Evolutionary conservation across 2,329 filamentous ascomycete genomes (phyloP), one percentile per base, ranked within the genome.

Genomic region (Botrytis byssoidea): DNA sequence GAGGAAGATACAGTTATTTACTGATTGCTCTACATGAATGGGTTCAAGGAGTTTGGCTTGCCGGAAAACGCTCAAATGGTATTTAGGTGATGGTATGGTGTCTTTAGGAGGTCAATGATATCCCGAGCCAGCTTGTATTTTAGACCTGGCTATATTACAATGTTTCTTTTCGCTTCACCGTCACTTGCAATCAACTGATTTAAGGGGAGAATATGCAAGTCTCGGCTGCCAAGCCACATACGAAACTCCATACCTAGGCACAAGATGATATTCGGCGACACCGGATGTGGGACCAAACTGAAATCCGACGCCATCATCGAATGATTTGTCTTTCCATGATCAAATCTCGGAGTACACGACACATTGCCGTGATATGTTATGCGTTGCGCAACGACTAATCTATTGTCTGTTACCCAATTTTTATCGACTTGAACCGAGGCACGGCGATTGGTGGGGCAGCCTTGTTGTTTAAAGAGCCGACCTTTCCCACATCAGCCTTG

Each of bases 1-100:
- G 93, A 94, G 74, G 94, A 98, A 84, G 94, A 97, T 79, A 94
- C 92, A 78, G 93, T 97, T 71, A 95, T 97, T 74, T 97, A 97
- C 84, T 97, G 85, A 88, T 72, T 71, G 59, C 42, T 65, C 20
- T 66, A 32, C 22, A 42, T 71, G 46, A 32, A 22, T 70, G 25
- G 29, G 32, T 37, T 29, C 29, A 51, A 40, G 37, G 67, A 55
- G 35, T 55, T 51, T 68, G 16, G 32, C 32, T 60, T 40, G 35
- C 18, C 22, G 35, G 16, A 57, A 55, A 69, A 70, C 35, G 29
- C 29, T 70, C 40, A 40, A 18, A 70, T 32, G 55, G 67, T 42
- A 55, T 70, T 60, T 61, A 35, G 37, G 67, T 44, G 67, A 9
- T 60, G 42, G 42, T 55, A 14, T 60, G 42, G 42, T 55, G 55